These are phyloP conservation scores for Aspergillus sergii DNA, from an alignment of 2,329 filamentous ascomycete species.

Conservation along the genomic window DNA sequence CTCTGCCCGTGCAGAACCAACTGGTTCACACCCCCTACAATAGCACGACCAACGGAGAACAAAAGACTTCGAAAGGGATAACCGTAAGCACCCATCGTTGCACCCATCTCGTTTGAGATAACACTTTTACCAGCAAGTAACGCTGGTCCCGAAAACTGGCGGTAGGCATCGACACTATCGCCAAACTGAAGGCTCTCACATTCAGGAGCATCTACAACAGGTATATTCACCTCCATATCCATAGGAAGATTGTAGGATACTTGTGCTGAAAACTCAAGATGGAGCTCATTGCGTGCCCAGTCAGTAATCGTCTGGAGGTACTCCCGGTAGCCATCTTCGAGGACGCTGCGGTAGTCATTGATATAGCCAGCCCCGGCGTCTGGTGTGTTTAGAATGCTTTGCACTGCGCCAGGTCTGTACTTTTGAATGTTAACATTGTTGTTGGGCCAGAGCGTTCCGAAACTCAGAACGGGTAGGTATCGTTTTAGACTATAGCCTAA, in stretches of 20 bases:
- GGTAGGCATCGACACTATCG: constrained; percentile 40
- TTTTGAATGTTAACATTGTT: constrained; percentile 12
- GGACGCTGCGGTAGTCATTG: constrained; percentile 8
- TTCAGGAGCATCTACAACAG: constrained; percentile 41
- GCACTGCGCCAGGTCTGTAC: background rate
- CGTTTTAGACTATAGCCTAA: constrained; percentile 35
- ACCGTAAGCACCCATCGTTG: constrained; percentile 28
- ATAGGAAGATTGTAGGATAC: constrained; percentile 44
- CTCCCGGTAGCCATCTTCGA: constrained; percentile 15
- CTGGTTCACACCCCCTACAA: constrained; percentile 47
- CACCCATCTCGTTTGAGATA: constrained; percentile 44
- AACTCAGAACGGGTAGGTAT: constrained; percentile 33
- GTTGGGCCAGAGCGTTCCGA: background rate
- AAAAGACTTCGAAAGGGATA: constrained; percentile 32
- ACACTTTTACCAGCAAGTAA: constrained; percentile 40
- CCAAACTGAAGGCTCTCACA: constrained; percentile 40
- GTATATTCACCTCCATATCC: constrained; percentile 40
- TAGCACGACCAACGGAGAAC: constrained; percentile 41
- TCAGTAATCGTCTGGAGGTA: constrained; percentile 32
- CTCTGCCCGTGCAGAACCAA: constrained; percentile 50
- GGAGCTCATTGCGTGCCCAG: constrained; percentile 37
- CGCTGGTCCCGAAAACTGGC: constrained; percentile 44
- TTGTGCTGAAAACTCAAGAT: constrained; percentile 40
- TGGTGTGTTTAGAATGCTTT: constrained; percentile 6
- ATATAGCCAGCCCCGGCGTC: constrained; percentile 8